Evolutionary conservation across 257 asterid genomes (phyloP).

Genomic region (Salvia hispanica): DNA sequence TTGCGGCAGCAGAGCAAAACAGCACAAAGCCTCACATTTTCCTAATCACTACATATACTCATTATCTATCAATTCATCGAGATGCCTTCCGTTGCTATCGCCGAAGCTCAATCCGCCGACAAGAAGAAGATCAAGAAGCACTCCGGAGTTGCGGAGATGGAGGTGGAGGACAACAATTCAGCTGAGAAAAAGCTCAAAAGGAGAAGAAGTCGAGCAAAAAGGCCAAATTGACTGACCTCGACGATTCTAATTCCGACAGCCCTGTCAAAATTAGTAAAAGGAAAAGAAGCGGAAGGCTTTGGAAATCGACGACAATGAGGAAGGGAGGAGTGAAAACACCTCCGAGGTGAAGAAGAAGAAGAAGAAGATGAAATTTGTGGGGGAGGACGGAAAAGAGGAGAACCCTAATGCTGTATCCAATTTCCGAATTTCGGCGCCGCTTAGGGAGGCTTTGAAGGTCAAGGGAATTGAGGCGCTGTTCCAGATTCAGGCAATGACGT

Average conservation of each 20-base stretch:
- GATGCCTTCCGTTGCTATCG: slow-evolving; percentile 60
- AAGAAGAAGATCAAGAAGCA: slow-evolving; percentile 58
- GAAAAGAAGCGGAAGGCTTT: slow-evolving; percentile 71
- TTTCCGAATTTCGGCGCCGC: slow-evolving; percentile 67
- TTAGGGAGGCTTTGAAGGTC: slow-evolving; percentile 54
- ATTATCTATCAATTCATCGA: not conserved
- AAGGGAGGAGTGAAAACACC: slow-evolving; percentile 72
- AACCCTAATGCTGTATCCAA: slow-evolving; percentile 62
- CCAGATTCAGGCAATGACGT: slow-evolving; percentile 90
- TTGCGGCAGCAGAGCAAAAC: slow-evolving; percentile 48
- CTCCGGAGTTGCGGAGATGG: slow-evolving; percentile 43
- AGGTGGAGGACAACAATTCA: slow-evolving; percentile 37
- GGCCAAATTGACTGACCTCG: slow-evolving; percentile 49
- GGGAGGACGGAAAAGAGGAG: slow-evolving; percentile 44
- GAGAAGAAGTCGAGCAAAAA: slow-evolving; percentile 68
- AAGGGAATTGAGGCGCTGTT: slow-evolving; percentile 71
- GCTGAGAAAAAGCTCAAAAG: slow-evolving; percentile 50
- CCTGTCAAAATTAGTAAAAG: slow-evolving; percentile 41
- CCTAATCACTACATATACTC: not conserved
- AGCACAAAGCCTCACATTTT: not conserved
- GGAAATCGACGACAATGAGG: slow-evolving; percentile 46
- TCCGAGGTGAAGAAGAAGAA: slow-evolving; percentile 59
- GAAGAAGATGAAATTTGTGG: slow-evolving; percentile 49
- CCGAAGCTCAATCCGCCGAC: slow-evolving; percentile 49
- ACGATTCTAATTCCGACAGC: slow-evolving; percentile 36